A percentile compares a stretch with the other conserved stretches of the same genome.
These are phyloP conservation scores for Punica granatum DNA, from an alignment of 345 rosid genomes.

Conservation along the genomic window DNA sequence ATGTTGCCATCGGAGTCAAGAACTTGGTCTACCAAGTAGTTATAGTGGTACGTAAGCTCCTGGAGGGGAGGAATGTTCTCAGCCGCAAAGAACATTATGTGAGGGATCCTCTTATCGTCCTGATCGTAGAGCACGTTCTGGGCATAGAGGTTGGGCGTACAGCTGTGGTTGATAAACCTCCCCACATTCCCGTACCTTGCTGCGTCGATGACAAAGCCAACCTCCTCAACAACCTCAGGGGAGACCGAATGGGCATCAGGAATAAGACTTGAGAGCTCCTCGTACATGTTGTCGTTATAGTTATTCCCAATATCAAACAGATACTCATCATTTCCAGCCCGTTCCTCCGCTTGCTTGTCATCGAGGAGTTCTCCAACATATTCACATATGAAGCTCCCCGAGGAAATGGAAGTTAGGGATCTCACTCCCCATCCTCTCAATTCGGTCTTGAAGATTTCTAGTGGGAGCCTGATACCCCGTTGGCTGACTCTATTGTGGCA, in stretches of 20 bases:
- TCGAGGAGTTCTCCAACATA: conserved; percentile 77
- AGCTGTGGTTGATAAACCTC: conserved; percentile 86
- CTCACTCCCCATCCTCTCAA: conserved; percentile 93
- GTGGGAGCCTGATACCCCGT: conserved; percentile 59
- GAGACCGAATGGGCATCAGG: conserved; percentile 30
- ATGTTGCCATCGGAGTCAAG: conserved; percentile 57
- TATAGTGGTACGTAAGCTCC: conserved; percentile 79
- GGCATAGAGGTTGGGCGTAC: conserved; percentile 89
- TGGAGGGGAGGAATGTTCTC: conserved; percentile 89
- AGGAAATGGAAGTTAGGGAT: conserved; percentile 62
- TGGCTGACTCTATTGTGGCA: conserved; percentile 78
- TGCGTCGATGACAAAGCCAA: conserved; percentile 79
- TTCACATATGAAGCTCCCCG: conserved; percentile 84
- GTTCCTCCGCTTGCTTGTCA: conserved; percentile 64
- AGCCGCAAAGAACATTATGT: conserved; percentile 74
- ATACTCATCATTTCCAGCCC: conserved; percentile 68
- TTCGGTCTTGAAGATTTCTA: conserved; percentile 76
- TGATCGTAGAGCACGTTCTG: conserved; percentile 82
- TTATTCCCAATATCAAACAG: conserved; percentile 64
- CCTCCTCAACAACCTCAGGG: conserved; percentile 26
- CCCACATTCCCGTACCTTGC: conserved; percentile 62
- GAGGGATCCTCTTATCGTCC: conserved; percentile 66
- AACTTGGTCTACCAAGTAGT: conserved; percentile 58
- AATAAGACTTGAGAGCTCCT: conserved; percentile 37
- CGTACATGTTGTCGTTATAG: conserved; percentile 35